phyloP scores from a whole-genome alignment of 164 flowering plant genomes.

The Litsea cubeba region DNA sequence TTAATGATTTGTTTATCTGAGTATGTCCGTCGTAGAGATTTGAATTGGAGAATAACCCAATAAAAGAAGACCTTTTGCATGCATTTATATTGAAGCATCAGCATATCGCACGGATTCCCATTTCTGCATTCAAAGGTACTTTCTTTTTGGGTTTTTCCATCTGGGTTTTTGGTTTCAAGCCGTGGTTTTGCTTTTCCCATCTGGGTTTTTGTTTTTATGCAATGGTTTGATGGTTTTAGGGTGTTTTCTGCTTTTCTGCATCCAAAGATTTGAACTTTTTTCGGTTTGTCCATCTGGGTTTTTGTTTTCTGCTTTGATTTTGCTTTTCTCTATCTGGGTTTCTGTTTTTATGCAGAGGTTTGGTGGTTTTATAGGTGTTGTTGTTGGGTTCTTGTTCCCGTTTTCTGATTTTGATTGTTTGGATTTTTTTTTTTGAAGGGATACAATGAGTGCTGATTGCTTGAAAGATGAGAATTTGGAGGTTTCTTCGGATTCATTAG shows the following conservation, averaged over 20 bases:
- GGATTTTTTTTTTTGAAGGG: slow-evolving; percentile 8
- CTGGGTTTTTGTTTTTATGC: slow-evolving; percentile 5
- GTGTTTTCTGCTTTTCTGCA: neutral
- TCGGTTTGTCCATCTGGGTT: neutral
- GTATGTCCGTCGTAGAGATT: neutral
- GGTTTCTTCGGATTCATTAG: slow-evolving; percentile 21
- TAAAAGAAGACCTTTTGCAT: neutral
- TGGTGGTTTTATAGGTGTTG: neutral
- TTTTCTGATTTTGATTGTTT: slow-evolving; percentile 2
- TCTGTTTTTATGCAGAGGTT: neutral
- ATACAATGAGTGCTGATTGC: slow-evolving; percentile 13
- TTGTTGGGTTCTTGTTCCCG: neutral
- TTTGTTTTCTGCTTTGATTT: neutral
- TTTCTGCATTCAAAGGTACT: too few species aligned
- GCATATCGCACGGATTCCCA: too few species aligned
- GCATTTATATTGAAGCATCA: neutral
- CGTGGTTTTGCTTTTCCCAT: neutral
- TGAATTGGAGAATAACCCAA: neutral
- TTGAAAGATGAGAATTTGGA: slow-evolving; percentile 11
- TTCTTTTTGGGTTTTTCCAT: neutral
- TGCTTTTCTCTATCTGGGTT: slow-evolving; percentile 7
- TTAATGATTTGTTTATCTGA: neutral
- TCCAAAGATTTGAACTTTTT: too few species aligned
- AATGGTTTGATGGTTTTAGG: neutral
- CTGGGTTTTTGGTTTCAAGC: neutral